These are phyloP conservation scores for Symmetrospora coprosmae DNA, from an alignment of 768 basidiomycete species.

Conservation along the genomic window DNA sequence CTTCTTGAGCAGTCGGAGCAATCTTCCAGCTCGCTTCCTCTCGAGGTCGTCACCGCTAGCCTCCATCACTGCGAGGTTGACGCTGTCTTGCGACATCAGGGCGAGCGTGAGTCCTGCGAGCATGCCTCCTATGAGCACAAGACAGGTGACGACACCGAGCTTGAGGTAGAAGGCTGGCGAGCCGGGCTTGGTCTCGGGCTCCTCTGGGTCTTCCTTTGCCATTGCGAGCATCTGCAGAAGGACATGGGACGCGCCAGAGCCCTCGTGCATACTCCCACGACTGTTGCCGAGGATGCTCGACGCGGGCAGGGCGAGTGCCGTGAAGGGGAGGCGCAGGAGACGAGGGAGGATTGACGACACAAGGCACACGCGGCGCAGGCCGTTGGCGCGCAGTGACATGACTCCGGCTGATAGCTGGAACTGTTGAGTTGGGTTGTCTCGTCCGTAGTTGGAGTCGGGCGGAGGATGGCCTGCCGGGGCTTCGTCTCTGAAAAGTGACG, in stretches of 20 bases:
- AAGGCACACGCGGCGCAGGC: neutral
- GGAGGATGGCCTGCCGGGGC: too few relatives aligned
- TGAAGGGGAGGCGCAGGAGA: neutral
- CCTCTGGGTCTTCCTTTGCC: neutral
- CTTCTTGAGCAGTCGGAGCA: slow-evolving; percentile 45
- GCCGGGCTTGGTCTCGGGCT: slow-evolving; percentile 14
- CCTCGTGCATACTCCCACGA: neutral
- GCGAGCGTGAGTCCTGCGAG: slow-evolving; percentile 22
- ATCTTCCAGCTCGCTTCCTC: slow-evolving; percentile 38
- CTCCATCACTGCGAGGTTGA: slow-evolving; percentile 25
- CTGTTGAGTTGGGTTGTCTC: too few relatives aligned
- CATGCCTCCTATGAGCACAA: slow-evolving; percentile 21
- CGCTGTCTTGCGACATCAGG: slow-evolving; percentile 15
- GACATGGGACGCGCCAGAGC: neutral
- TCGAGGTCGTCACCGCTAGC: slow-evolving; percentile 28
- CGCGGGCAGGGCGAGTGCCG: neutral
- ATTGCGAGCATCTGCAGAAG: neutral
- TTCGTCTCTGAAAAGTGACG: too few relatives aligned
- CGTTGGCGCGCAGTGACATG: too few relatives aligned
- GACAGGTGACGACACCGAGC: slow-evolving; percentile 1
- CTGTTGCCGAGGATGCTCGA: neutral
- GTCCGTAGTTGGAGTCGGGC: too few relatives aligned
- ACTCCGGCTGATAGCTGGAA: too few relatives aligned
- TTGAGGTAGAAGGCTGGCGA: slow-evolving; percentile 11
- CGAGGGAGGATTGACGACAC: slow-evolving; percentile 1